These are phyloP conservation scores for Waltiozyma sp. DNA, from an alignment of 1,139 yeast species.

Conservation along the genomic window DNA sequence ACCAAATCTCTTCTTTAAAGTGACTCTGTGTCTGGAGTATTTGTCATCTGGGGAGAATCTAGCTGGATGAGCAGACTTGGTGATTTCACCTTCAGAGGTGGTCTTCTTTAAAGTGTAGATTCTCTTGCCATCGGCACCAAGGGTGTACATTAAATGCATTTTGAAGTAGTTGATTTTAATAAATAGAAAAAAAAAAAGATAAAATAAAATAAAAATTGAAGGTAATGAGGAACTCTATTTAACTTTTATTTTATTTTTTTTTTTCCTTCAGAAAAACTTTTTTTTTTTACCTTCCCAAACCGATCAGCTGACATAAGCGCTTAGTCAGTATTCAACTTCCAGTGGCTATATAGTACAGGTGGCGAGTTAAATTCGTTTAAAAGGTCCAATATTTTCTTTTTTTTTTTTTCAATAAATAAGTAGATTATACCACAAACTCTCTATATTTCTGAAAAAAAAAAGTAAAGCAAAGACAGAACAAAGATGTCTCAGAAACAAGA, in stretches of 20 bases:
- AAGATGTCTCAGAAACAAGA: constrained; percentile 22
- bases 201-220: too few relatives aligned
- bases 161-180: background rate
- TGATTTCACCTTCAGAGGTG: constrained; percentile 82
- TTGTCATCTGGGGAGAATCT: constrained; percentile 99
- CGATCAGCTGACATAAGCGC: background rate
- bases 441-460: too few relatives aligned
- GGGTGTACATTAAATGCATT: constrained; percentile 98
- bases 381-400: too few relatives aligned
- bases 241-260: too few relatives aligned
- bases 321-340: too few relatives aligned
- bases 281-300: too few relatives aligned
- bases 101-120: constrained; percentile 80
- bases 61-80: constrained; percentile 99
- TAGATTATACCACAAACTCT: too few relatives aligned
- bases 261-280: background rate
- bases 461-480: too few relatives aligned
- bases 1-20: constrained; percentile 89
- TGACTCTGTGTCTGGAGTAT: constrained; percentile 97
- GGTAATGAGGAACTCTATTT: background rate
- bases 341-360: too few relatives aligned
- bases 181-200: background rate
- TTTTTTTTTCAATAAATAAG: too few relatives aligned
- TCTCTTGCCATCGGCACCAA: constrained; percentile 91
- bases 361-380: too few relatives aligned